phyloP scores from a whole-genome alignment of 2,329 filamentous ascomycete genomes.

The Pyricularia pennisetigena region DNA sequence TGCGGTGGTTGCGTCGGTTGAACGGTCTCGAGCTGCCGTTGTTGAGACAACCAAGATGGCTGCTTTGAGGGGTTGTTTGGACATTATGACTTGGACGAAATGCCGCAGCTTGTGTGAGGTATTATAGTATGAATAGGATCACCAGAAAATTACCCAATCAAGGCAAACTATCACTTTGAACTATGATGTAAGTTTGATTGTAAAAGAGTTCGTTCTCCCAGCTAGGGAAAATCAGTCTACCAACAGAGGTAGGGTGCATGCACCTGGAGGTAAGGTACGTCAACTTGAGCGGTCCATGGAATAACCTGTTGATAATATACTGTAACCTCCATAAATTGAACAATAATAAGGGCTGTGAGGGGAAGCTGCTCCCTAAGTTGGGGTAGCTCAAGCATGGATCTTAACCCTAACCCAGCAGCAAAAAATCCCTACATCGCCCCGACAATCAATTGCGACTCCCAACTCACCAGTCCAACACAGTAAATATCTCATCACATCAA shows the following conservation, averaged over 20 bases:
- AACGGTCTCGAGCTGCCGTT: constrained; percentile 71
- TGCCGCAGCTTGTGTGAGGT: not conserved
- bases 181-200: not conserved
- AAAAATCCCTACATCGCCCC: not conserved
- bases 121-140: not conserved
- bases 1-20: constrained; percentile 64
- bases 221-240: no score
- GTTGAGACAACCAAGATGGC: constrained; percentile 85
- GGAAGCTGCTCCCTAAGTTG: not conserved
- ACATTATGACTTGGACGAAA: constrained; percentile 18
- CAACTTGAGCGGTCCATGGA: no score
- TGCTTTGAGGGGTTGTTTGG: constrained; percentile 45
- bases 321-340: not conserved
- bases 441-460: not conserved
- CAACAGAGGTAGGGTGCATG: no score
- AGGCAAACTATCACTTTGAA: no score
- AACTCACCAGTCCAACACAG: not conserved
- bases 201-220: not conserved
- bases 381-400: not conserved
- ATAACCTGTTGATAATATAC: not conserved
- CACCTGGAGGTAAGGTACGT: no score
- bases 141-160: no score
- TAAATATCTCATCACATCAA: not conserved
- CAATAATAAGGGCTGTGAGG: not conserved
- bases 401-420: not conserved